These are phyloP conservation scores for Atalantia buxifolia DNA, from an alignment of 345 rosid species.

Conservation along the genomic window DNA sequence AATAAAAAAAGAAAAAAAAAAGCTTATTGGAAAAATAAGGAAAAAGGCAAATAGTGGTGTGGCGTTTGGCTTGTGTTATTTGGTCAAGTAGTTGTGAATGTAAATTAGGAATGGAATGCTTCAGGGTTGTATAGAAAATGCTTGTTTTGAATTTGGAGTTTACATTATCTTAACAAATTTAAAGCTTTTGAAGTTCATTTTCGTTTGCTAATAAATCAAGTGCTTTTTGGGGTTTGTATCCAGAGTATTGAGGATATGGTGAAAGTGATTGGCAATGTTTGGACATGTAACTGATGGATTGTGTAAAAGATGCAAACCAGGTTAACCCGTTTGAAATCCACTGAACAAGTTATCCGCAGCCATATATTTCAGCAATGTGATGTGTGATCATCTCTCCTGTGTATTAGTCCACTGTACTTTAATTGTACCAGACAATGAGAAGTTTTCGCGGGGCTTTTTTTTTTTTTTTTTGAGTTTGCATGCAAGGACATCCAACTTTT, in stretches of 20 bases:
- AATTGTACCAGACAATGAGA: neutral
- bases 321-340: neutral
- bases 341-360: neutral
- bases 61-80: neutral
- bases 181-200: neutral
- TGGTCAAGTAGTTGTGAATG: conserved; percentile 33
- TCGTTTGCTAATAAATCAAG: neutral
- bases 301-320: neutral
- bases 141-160: conserved; percentile 5
- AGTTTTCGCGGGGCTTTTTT: neutral
- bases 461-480: neutral
- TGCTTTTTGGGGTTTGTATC: neutral
- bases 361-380: neutral
- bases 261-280: neutral
- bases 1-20: neutral
- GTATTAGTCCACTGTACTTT: neutral
- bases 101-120: conserved; percentile 42
- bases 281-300: neutral
- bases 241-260: neutral
- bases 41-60: neutral
- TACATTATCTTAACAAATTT: neutral
- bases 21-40: neutral
- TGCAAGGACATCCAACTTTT: neutral
- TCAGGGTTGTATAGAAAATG: conserved; percentile 16
- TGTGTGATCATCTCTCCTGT: neutral